Evolutionary conservation across 768 basidiomycete genomes (phyloP).

Genomic region (Clathrus columnatus): DNA sequence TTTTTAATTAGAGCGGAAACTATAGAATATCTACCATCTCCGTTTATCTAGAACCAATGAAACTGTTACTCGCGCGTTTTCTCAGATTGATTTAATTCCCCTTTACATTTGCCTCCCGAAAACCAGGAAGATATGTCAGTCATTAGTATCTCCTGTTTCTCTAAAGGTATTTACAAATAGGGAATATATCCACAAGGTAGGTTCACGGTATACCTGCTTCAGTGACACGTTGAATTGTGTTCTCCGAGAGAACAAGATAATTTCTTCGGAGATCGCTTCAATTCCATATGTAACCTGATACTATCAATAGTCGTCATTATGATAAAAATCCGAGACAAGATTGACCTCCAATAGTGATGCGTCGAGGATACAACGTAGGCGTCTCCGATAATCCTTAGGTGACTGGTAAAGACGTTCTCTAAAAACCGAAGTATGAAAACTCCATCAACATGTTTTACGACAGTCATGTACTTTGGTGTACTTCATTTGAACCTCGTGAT

Average conservation of each 20-base stretch:
- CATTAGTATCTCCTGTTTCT: background rate
- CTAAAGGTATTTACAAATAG: constrained; percentile 4
- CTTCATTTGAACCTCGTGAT: constrained; percentile 37
- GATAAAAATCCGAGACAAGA: background rate
- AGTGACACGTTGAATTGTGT: background rate
- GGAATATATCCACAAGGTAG: constrained; percentile 11
- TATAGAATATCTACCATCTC: too few species aligned
- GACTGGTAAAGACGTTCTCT: background rate
- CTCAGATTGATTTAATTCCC: background rate
- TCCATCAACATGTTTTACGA: background rate
- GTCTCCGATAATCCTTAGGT: background rate
- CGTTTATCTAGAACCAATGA: too few species aligned
- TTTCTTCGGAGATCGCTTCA: constrained; percentile 7
- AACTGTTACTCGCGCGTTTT: too few species aligned
- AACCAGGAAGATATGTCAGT: constrained; percentile 12
- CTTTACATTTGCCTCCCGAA: constrained; percentile 11
- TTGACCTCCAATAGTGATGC: background rate
- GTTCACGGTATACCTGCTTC: constrained; percentile 4
- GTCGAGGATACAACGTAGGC: background rate
- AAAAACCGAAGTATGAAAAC: background rate
- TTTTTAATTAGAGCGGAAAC: too few species aligned
- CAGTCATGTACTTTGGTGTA: constrained; percentile 28
- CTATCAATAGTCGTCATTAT: constrained; percentile 9
- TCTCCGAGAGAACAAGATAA: constrained; percentile 13
- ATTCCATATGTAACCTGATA: constrained; percentile 15